These are phyloP conservation scores for Scheffersomyces segobiensis DNA, from an alignment of 1,139 yeast genomes.

Conservation along the genomic window DNA sequence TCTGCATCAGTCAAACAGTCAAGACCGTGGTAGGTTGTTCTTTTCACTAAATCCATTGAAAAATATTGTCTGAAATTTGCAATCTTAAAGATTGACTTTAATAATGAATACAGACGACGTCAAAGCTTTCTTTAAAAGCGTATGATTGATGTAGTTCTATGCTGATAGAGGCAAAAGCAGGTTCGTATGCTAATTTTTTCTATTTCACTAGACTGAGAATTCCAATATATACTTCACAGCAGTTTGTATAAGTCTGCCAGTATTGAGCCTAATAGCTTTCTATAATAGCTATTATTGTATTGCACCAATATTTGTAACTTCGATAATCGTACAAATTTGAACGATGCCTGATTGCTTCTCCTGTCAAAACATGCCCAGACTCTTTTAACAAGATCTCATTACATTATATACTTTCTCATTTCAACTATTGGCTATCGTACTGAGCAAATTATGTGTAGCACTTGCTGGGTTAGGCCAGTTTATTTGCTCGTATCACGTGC, in stretches of 20 bases:
- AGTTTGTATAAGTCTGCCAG: background rate
- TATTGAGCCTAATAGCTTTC: background rate
- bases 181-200: background rate
- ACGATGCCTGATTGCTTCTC: background rate
- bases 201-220: background rate
- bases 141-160: background rate
- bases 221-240: background rate
- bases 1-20: conserved; percentile 47
- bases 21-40: conserved; percentile 32
- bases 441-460: background rate
- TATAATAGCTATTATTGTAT: background rate
- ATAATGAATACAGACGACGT: background rate
- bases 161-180: background rate
- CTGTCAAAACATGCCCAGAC: background rate
- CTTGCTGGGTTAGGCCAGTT: background rate
- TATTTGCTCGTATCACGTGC: background rate
- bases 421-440: background rate
- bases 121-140: background rate
- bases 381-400: background rate
- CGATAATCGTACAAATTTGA: background rate
- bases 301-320: no score
- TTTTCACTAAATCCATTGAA: background rate
- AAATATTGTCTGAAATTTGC: background rate
- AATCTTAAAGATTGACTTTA: background rate
- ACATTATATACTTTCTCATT: background rate